Evolutionary conservation across 805 yeast species (phyloP).

Genomic region (Metschnikowia matae): DNA sequence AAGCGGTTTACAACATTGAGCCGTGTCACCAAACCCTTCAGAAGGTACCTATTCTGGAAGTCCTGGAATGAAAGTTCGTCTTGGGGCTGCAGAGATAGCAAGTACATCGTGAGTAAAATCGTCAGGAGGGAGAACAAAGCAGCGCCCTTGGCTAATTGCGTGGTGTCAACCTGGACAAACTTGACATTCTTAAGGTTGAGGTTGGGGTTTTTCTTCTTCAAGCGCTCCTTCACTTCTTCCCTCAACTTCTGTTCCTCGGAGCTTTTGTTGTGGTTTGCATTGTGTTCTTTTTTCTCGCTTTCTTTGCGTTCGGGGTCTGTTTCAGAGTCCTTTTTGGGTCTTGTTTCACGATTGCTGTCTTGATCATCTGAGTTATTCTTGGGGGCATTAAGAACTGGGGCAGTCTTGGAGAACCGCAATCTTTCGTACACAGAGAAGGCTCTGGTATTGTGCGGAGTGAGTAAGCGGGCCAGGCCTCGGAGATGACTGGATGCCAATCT

Average conservation of each 20-base stretch:
- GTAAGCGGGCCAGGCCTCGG: background rate
- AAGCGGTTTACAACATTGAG: constrained; percentile 70
- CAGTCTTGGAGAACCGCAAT: background rate
- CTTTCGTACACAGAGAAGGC: background rate
- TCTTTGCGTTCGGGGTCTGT: constrained; percentile 1
- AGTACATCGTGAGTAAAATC: constrained; percentile 12
- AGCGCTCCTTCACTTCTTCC: constrained; percentile 30
- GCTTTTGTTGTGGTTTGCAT: constrained; percentile 8
- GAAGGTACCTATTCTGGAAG: constrained; percentile 73
- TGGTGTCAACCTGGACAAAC: constrained; percentile 21
- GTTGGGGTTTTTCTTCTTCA: constrained; percentile 28
- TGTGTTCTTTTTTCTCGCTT: background rate
- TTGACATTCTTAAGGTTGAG: constrained; percentile 29
- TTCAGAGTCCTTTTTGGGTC: background rate
- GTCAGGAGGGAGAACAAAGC: constrained; percentile 19
- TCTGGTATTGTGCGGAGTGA: background rate
- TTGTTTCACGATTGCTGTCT: constrained; percentile 1
- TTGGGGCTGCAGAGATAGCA: constrained; percentile 13
- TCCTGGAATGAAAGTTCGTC: constrained; percentile 65
- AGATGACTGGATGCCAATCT: constrained; percentile 1
- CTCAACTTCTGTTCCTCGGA: constrained; percentile 32
- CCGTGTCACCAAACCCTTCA: constrained; percentile 71
- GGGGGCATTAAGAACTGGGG: constrained; percentile 1
- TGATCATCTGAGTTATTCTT: constrained; percentile 9
- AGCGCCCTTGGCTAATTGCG: constrained; percentile 10